Conservation (phyloP, 1,139 yeast species). For the Candida sojae region DNA sequence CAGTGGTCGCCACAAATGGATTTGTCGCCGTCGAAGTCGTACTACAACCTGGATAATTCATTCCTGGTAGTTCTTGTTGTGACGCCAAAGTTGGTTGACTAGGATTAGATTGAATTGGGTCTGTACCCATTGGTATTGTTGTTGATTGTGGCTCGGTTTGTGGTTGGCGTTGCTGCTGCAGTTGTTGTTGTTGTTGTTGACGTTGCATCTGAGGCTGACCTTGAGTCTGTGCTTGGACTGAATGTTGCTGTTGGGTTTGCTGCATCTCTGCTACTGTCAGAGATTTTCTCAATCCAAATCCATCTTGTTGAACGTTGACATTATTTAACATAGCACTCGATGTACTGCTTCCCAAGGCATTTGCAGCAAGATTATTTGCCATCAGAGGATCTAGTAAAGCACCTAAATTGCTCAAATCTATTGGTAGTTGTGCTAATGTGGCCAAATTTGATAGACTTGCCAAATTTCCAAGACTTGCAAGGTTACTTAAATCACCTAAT, state of each 20-base stretch:
- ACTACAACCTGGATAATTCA: not conserved
- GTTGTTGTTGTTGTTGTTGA: not conserved
- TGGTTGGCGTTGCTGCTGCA: not conserved
- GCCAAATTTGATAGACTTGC: constrained; percentile 46
- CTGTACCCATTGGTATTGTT: not conserved
- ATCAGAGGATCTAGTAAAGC: constrained; percentile 27
- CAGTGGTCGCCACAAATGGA: not conserved
- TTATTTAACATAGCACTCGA: constrained; percentile 3
- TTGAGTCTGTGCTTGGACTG: too few species aligned
- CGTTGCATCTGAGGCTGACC: too few species aligned
- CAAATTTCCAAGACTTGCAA: constrained; percentile 38
- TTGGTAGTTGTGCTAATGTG: constrained; percentile 46
- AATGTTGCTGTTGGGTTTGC: not conserved
- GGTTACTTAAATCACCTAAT: constrained; percentile 19
- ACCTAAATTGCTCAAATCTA: constrained; percentile 41
- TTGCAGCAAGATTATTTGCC: constrained; percentile 9
- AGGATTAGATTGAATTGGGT: not conserved
- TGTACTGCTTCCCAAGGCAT: constrained; percentile 1
- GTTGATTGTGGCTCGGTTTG: not conserved
- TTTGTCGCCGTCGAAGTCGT: not conserved
- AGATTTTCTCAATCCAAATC: not conserved
- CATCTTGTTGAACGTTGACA: not conserved
- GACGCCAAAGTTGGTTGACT: not conserved
- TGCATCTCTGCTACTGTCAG: not conserved
- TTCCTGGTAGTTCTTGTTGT: not conserved